Conservation (phyloP, 495 filamentous ascomycete genomes). For the Trichoderma virens region DNA sequence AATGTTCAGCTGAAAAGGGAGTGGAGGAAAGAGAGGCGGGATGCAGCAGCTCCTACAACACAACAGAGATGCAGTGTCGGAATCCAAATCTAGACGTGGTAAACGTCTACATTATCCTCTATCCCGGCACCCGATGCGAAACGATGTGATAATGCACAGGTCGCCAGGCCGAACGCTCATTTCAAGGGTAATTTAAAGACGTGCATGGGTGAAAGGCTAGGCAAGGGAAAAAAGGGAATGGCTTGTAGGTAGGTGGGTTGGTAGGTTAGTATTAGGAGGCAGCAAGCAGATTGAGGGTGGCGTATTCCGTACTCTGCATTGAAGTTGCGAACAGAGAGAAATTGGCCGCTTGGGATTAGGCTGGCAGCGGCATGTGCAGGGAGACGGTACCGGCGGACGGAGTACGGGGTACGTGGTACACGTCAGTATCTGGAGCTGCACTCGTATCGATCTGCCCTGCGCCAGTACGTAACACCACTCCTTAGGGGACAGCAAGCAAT, state of each 20-base stretch:
- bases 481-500: too few species aligned
- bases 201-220: background rate
- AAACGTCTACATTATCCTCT: background rate
- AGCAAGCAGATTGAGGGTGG: background rate
- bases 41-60: background rate
- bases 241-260: background rate
- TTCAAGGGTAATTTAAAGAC: constrained; percentile 5
- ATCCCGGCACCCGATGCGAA: background rate
- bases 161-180: background rate
- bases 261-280: background rate
- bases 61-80: background rate
- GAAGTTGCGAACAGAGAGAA: background rate
- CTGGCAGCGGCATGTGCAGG: background rate
- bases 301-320: background rate
- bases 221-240: background rate
- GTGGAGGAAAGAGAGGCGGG: too few species aligned
- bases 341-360: background rate
- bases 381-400: too few species aligned
- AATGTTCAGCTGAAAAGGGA: too few species aligned
- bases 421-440: too few species aligned
- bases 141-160: background rate
- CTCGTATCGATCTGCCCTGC: too few species aligned
- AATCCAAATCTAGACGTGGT: background rate
- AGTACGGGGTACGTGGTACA: too few species aligned
- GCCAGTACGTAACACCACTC: background rate